Conservation (phyloP, 441 rosid species). For the Gossypium davidsonii region DNA sequence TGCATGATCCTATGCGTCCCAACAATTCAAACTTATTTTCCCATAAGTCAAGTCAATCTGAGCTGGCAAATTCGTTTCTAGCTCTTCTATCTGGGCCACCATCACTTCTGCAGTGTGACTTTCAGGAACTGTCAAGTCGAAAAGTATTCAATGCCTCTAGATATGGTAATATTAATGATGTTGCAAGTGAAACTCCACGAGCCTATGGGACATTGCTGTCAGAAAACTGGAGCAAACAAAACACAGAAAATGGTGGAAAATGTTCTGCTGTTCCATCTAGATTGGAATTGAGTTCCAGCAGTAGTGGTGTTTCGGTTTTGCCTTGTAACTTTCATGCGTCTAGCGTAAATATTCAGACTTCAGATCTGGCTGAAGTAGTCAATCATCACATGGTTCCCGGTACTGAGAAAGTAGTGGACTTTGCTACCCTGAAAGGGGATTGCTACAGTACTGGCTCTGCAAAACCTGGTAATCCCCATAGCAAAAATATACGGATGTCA, state of each 20-base stretch:
- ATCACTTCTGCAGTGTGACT: conserved; percentile 31
- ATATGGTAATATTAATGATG: conserved; percentile 15
- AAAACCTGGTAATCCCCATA: conserved; percentile 20
- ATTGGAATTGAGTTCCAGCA: conserved; percentile 8
- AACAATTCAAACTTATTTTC: conserved; percentile 16
- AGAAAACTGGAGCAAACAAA: conserved; percentile 20
- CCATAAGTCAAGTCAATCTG: conserved; percentile 13
- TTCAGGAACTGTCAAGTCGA: conserved; percentile 27
- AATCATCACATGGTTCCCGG: conserved; percentile 17
- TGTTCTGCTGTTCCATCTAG: conserved; percentile 18
- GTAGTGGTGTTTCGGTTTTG: conserved; percentile 13
- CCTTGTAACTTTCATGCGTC: conserved; percentile 21
- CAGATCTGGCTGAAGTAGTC: conserved; percentile 22
- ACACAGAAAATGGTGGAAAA: conserved; percentile 19
- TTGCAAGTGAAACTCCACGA: conserved; percentile 21
- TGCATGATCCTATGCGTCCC: conserved; percentile 20
- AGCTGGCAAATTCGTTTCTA: conserved; percentile 35
- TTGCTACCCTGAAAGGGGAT: conserved; percentile 20
- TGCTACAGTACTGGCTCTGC: conserved; percentile 10
- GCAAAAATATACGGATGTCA: conserved; percentile 11
- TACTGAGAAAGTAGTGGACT: conserved; percentile 24
- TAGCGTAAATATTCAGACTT: conserved; percentile 17
- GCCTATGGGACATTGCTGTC: conserved; percentile 16
- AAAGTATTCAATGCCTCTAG: conserved; percentile 22
- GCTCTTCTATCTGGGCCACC: conserved; percentile 37